Evolutionary conservation across 2,329 filamentous ascomycete genomes (phyloP).

Genomic region (Penicillium glabrum): DNA sequence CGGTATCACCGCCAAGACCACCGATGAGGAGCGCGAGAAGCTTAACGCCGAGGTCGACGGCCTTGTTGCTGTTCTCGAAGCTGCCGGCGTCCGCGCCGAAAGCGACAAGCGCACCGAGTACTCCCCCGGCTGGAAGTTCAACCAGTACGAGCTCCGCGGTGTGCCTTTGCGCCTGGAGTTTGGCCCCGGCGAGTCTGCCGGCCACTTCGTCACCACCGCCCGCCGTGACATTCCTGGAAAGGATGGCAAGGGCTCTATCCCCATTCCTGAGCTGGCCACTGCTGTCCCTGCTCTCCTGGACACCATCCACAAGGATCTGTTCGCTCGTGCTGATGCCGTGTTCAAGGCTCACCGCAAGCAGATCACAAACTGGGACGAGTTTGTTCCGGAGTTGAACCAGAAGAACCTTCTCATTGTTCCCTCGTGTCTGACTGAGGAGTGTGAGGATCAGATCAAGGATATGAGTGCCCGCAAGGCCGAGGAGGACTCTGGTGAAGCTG

Average conservation of each 20-base stretch:
- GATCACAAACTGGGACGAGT: conserved; percentile 85
- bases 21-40: conserved; percentile 72
- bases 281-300: conserved; percentile 80
- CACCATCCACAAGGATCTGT: conserved; percentile 84
- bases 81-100: conserved; percentile 73
- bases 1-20: conserved; percentile 85
- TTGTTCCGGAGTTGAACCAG: conserved; percentile 82
- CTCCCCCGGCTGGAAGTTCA: conserved; percentile 95
- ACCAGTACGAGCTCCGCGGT: conserved; percentile 96
- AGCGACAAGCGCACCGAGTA: conserved; percentile 87
- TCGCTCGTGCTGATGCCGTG: conserved; percentile 69
- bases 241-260: conserved; percentile 74
- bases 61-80: conserved; percentile 67
- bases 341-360: conserved; percentile 80
- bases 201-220: conserved; percentile 78
- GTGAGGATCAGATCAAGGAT: conserved; percentile 94
- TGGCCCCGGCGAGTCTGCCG: conserved; percentile 88
- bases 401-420: conserved; percentile 94
- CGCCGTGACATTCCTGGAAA: conserved; percentile 72
- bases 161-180: conserved; percentile 93
- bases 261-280: conserved; percentile 70
- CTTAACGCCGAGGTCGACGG: conserved; percentile 74
- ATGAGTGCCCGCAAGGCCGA: conserved; percentile 72
- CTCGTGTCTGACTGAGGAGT: conserved; percentile 78
- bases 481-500: conserved; percentile 61